Conservation (phyloP, 73 alveolate genomes). For the Paramecium biaurelia region DNA sequence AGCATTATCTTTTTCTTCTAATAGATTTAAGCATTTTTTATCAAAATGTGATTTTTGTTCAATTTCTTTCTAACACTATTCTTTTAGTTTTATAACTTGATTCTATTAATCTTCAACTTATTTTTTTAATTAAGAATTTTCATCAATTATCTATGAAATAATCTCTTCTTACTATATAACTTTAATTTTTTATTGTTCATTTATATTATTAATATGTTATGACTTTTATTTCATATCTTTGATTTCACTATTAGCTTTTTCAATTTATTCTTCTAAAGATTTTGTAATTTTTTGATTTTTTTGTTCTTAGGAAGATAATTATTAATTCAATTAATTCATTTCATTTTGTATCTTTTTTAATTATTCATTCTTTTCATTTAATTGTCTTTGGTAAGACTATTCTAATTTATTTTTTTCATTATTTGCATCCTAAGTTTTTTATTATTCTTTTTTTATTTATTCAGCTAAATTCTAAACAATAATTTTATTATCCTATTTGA, state of each 20-base stretch:
- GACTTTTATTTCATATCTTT: not conserved
- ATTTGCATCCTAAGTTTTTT: not conserved
- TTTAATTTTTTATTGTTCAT: not conserved
- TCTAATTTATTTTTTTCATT: not conserved
- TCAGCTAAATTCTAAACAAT: not conserved
- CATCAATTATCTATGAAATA: not conserved
- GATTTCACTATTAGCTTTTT: not conserved
- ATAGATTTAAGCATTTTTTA: not conserved
- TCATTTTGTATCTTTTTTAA: not conserved
- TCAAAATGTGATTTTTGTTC: not conserved
- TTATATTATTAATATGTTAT: not conserved
- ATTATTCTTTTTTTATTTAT: not conserved
- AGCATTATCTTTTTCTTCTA: not conserved
- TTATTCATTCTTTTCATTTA: not conserved
- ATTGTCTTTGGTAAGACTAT: not conserved
- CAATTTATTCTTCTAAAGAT: not conserved
- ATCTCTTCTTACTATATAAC: not conserved
- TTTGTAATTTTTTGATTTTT: not conserved
- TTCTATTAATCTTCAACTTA: not conserved
- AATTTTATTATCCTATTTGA: not conserved
- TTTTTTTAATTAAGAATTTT: not conserved
- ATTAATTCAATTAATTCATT: not conserved
- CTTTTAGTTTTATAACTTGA: not conserved
- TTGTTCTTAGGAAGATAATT: not conserved
- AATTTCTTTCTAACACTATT: not conserved